Conservation (phyloP, 768 basidiomycete species). For the Tulasnella sp. region DNA sequence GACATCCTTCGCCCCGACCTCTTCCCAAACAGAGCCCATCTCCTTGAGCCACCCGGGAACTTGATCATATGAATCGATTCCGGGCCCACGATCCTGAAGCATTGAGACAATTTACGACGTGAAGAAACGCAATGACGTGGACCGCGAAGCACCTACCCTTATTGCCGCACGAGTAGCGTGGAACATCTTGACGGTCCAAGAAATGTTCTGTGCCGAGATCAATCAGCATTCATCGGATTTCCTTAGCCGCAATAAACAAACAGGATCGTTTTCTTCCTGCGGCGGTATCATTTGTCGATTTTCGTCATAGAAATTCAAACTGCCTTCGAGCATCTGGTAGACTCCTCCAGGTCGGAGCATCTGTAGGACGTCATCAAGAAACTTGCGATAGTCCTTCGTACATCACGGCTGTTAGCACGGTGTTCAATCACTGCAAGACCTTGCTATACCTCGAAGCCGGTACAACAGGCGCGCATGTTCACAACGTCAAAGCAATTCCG, state of each 20-base stretch:
- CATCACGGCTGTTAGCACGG: background rate
- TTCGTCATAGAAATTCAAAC: constrained; percentile 16
- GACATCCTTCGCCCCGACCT: background rate
- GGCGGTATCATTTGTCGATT: background rate
- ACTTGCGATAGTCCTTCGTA: background rate
- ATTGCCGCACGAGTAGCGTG: background rate
- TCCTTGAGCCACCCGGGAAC: constrained; percentile 3
- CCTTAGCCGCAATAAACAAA: background rate
- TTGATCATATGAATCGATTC: background rate
- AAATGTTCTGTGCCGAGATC: background rate
- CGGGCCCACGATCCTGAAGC: background rate
- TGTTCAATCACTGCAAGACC: background rate
- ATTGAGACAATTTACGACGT: background rate
- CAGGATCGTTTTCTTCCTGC: background rate
- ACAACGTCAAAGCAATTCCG: constrained; percentile 22
- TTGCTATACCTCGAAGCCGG: background rate
- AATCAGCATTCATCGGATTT: background rate
- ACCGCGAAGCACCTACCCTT: background rate
- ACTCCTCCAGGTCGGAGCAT: constrained; percentile 27
- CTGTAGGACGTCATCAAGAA: constrained; percentile 8
- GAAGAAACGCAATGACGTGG: background rate
- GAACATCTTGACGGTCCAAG: background rate
- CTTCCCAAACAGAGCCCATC: constrained; percentile 14
- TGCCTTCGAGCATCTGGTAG: constrained; percentile 1
- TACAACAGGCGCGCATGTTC: background rate